These are phyloP conservation scores for Histomonas meleagridis DNA, from an alignment of 208 protist species.

Conservation along the genomic window DNA sequence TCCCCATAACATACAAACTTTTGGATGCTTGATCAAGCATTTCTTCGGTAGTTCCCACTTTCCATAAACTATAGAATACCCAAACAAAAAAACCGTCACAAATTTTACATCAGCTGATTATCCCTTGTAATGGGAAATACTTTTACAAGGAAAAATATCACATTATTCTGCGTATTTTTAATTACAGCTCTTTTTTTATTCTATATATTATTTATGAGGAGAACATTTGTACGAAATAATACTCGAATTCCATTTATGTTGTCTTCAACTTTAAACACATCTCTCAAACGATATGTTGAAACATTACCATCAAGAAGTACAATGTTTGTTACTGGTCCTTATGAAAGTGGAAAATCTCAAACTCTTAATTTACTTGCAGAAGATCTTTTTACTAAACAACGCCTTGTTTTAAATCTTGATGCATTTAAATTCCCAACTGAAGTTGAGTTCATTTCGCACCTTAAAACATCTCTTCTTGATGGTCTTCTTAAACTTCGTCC, in stretches of 20 bases:
- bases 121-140: too few relatives aligned
- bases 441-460: background rate
- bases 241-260: background rate
- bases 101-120: too few relatives aligned
- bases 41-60: too few relatives aligned
- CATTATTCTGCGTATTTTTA: too few relatives aligned
- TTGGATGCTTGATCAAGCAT: too few relatives aligned
- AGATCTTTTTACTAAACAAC: background rate
- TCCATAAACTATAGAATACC: too few relatives aligned
- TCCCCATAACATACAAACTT: too few relatives aligned
- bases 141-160: too few relatives aligned
- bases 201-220: background rate
- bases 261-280: background rate
- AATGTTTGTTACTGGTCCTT: background rate
- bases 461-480: background rate
- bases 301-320: background rate
- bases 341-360: background rate
- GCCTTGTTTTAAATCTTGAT: constrained; percentile 20
- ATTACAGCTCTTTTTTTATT: too few relatives aligned
- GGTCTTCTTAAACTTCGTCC: background rate
- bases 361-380: background rate
- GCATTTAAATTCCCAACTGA: background rate
- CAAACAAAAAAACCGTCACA: too few relatives aligned
- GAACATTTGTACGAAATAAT: background rate
- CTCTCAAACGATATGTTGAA: background rate